These are phyloP conservation scores for Lojkania enalia DNA, from an alignment of 2,329 filamentous ascomycete genomes.

Conservation along the genomic window DNA sequence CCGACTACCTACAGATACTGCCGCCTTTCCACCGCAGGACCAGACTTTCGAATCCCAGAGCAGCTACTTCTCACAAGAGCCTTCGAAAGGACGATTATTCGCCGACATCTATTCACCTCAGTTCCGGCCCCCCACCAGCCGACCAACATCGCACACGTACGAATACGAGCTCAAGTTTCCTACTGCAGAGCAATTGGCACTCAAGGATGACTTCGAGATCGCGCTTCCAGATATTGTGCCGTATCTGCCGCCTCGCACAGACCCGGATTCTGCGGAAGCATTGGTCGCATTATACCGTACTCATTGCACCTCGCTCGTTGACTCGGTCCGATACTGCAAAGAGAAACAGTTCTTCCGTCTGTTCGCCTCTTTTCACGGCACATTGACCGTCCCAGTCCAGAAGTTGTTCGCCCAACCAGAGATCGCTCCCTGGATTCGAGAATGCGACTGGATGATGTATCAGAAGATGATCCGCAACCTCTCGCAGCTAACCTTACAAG, in stretches of 20 bases:
- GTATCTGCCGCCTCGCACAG: conserved; percentile 80
- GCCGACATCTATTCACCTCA: conserved; percentile 50
- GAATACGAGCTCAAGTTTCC: conserved; percentile 67
- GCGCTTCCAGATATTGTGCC: conserved; percentile 82
- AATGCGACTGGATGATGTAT: conserved; percentile 94
- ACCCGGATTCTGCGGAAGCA: conserved; percentile 83
- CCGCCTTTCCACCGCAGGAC: conserved; percentile 49
- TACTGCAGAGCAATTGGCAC: conserved; percentile 58
- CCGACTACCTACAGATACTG: conserved; percentile 53
- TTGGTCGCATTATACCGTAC: conserved; percentile 87
- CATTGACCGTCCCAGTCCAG: conserved; percentile 93
- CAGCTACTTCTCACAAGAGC: conserved; percentile 38
- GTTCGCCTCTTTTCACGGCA: conserved; percentile 93
- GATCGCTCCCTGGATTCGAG: conserved; percentile 88
- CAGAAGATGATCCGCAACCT: conserved; percentile 96
- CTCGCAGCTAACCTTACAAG: conserved; percentile 84
- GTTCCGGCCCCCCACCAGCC: conserved; percentile 40
- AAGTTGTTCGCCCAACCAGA: conserved; percentile 83
- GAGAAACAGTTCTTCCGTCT: conserved; percentile 96
- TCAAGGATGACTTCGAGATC: conserved; percentile 70
- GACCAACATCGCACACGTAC: conserved; percentile 56
- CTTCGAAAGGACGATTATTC: conserved; percentile 51
- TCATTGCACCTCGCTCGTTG: conserved; percentile 92
- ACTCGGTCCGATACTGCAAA: conserved; percentile 94
- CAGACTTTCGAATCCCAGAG: conserved; percentile 30